A percentile compares a stretch with the other conserved stretches of the same genome.
Evolutionary conservation across 768 basidiomycete species (phyloP).

Genomic region (Rickenella mellea): DNA sequence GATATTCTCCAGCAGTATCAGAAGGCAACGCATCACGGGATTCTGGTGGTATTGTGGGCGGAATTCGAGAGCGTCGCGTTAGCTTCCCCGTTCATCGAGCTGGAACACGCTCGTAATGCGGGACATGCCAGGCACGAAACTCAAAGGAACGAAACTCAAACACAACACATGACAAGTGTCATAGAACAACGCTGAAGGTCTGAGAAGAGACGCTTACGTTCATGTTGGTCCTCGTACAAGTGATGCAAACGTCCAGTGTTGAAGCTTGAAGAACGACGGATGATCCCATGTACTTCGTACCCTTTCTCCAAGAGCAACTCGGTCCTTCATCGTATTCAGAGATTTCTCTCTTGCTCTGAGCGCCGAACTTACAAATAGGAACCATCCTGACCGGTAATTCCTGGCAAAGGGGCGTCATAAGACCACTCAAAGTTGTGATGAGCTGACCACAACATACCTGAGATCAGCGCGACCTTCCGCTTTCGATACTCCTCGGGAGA

Average conservation of each 20-base stretch:
- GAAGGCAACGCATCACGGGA: no score
- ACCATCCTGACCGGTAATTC: conserved; percentile 94
- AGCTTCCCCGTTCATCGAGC: no score
- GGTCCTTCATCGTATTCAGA: conserved; percentile 40
- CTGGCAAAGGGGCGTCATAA: conserved; percentile 27
- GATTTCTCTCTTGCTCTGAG: background rate
- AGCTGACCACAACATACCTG: conserved; percentile 53
- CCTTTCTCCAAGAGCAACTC: conserved; percentile 81
- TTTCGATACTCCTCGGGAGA: conserved; percentile 76
- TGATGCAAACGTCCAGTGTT: conserved; percentile 94
- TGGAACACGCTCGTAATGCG: no score
- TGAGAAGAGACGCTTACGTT: conserved; percentile 49
- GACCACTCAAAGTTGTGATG: background rate
- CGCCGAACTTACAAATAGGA: conserved; percentile 70
- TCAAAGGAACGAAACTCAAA: no score
- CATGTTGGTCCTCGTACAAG: conserved; percentile 87
- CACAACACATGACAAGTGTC: no score
- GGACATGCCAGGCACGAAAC: no score
- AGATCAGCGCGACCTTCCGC: conserved; percentile 90
- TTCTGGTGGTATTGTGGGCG: no score
- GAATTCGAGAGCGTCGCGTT: no score
- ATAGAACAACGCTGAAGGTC: no score
- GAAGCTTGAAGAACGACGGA: conserved; percentile 95
- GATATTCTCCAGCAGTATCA: no score
- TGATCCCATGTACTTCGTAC: conserved; percentile 91